phyloP scores from a whole-genome alignment of 1,284 basidiomycete genomes.

The Amylostereum areolatum region DNA sequence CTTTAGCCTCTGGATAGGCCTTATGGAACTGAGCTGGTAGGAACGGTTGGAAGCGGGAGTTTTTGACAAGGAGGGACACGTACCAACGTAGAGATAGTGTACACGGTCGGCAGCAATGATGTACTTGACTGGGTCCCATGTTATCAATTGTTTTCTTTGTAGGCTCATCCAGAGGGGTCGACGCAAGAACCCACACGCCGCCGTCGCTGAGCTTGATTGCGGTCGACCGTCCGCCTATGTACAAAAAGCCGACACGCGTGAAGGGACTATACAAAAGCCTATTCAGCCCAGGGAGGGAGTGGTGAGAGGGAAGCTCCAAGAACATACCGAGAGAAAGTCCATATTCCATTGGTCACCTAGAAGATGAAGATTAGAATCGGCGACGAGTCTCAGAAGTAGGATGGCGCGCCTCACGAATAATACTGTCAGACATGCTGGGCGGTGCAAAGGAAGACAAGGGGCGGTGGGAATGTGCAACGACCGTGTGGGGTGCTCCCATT shows the following conservation, averaged over 20 bases:
- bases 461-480: too few species aligned
- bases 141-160: slow-evolving; percentile 65
- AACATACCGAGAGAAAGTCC: slow-evolving; percentile 15
- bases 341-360: slow-evolving; percentile 14
- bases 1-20: slow-evolving; percentile 68
- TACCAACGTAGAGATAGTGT: slow-evolving; percentile 59
- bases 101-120: slow-evolving; percentile 53
- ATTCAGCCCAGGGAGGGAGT: background rate
- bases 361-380: background rate
- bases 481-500: too few species aligned
- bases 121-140: slow-evolving; percentile 72
- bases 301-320: background rate
- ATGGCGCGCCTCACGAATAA: slow-evolving; percentile 15
- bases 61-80: slow-evolving; percentile 9
- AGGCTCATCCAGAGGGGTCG: slow-evolving; percentile 66
- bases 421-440: slow-evolving; percentile 13
- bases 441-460: too few species aligned
- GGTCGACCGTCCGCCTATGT: slow-evolving; percentile 74
- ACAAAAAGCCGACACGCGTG: slow-evolving; percentile 52
- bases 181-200: slow-evolving; percentile 77
- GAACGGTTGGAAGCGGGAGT: background rate
- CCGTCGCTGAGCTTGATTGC: slow-evolving; percentile 67
- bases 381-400: background rate
- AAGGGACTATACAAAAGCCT: slow-evolving; percentile 43
- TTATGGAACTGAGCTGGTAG: slow-evolving; percentile 54